Base-by-base conservation (phyloP, 495 filamentous ascomycete species). In the Tuber borchii region DNA sequence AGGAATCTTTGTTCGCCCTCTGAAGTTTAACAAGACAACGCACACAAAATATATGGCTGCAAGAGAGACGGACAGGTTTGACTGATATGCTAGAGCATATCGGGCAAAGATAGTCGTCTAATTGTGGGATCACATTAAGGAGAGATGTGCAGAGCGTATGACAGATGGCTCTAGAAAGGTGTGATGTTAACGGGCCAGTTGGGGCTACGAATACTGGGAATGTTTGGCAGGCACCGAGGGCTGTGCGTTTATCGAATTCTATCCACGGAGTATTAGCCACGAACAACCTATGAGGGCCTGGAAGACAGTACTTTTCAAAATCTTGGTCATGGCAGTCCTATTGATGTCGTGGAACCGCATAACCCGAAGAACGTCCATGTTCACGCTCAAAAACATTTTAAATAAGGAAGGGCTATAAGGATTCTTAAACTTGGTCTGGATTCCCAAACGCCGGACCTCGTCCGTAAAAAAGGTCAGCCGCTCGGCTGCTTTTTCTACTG, bases 241-340 rank as follows among this genome's bases (percentile, higher is more conserved):
- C 87, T 6, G 92, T 94, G 69, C 89, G 88, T 83, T 94, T 94
- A 83, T 93, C 91, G 82, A 93, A 94, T 85, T 94, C 91, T 92
- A 77, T 8, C 19, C 22, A 34, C 26, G 46, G 37, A 31, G 34
- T 2, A 26, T 75, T 83, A 72, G 78, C 69, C 75, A 34, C 42
- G 16, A 51, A 8, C 31, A 20, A n/a, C 16, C 20, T 31, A 22
- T 2, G 51, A 46, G 72, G 31, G 69, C 73, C 51, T 45, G 74
- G 12, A 34, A 42, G 45, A 19, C 68, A 69, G 26, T 82, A 91
- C 91, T 94, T 83, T 94, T 94, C 78, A 94, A 85, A 42, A 94
- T 94, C 83, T 94, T 94, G 31, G 82, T 85, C 80, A 93, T 87
- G 1, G 92, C 92, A 26, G 85, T 86, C 71, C 87, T 86, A 77